These are phyloP conservation scores for Alternaria brassicae DNA, from an alignment of 2,329 filamentous ascomycete species.

Conservation along the genomic window DNA sequence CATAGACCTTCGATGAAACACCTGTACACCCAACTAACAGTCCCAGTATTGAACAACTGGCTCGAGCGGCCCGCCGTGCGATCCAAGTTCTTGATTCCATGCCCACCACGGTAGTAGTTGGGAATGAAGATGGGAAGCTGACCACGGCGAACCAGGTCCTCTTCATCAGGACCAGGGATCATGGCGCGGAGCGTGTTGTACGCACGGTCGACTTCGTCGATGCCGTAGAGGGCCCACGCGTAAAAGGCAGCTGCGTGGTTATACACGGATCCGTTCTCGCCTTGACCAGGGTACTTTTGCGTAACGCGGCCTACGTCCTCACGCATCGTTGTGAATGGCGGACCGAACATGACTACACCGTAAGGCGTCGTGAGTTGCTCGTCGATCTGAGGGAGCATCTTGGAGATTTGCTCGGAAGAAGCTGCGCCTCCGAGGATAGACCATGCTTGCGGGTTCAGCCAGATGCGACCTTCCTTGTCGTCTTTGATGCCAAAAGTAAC, in stretches of 20 bases:
- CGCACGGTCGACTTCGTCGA: conserved; percentile 60
- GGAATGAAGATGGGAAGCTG: conserved; percentile 66
- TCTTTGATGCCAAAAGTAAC: conserved; percentile 60
- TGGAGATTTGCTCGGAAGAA: conserved; percentile 50
- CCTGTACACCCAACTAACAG: conserved; percentile 64
- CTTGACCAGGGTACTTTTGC: conserved; percentile 64
- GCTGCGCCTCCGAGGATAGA: conserved; percentile 63
- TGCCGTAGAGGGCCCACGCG: conserved; percentile 61
- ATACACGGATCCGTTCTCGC: conserved; percentile 66
- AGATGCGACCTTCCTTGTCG: conserved; percentile 63
- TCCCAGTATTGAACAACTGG: conserved; percentile 66
- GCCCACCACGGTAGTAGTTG: conserved; percentile 61
- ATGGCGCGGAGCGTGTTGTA: conserved; percentile 61
- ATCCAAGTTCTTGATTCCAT: conserved; percentile 28
- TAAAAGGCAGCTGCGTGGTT: conserved; percentile 66
- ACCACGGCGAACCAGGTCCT: conserved; percentile 61
- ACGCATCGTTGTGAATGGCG: conserved; percentile 62
- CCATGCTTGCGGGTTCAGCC: conserved; percentile 66
- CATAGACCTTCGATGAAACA: conserved; percentile 64
- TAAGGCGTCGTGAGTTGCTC: conserved; percentile 62
- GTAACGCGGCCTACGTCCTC: conserved; percentile 66
- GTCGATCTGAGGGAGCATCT: conserved; percentile 60
- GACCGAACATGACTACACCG: conserved; percentile 64
- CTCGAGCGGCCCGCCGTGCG: conserved; percentile 62
- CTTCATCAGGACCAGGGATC: conserved; percentile 61